Evolutionary conservation across 805 yeast species (phyloP), one percentile per base, ranked within the genome.

Genomic region (Candida pini): DNA sequence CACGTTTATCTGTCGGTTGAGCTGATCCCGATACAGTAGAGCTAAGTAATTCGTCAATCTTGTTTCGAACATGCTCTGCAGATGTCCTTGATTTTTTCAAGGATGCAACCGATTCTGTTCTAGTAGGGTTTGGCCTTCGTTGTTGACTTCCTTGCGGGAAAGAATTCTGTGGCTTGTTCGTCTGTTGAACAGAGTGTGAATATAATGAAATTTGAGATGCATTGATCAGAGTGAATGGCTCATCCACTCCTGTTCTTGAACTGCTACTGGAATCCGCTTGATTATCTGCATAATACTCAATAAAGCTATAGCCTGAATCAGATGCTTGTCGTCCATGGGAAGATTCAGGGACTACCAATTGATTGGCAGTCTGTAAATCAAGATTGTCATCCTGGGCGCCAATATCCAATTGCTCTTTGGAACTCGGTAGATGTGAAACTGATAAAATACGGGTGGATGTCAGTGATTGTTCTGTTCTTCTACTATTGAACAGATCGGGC

Each of bases 41-140:
- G 24, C 23, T 22, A 5, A 12, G 10, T 13, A 22, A 22, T 34
- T 47, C 39, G 14, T 40, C 54, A 25, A 53, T 49, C 31, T 45
- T 38, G 24, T 19, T 45, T 20, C 52, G 43, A 7, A 53, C 41
- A 24, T 35, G 34, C 28, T 51, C 56, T 9, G 44, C 36, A 8
- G 53, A 48, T 9, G 49, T 44, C 20, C 55, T 35, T 18, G 56
- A 43, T 31, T 36, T 37, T 30, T 47, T 36, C 30, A 53, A 31
- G 19, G 53, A 43, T 15, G 45, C 53, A 18, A 38, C 36, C 17
- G 53, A 47, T 35, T 50, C 55, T 5, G 47, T 50, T 24, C 44
- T 37, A 5, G 55, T 50, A 19, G 48, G 34, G 7, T 45, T 37
- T 4, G 24, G 31, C 17, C 24, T 35, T n/a, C 33, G 15, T 14